Evolutionary conservation across 768 basidiomycete species (phyloP), one percentile per base, ranked within the genome.

Genomic region (Termitomyces sp.): DNA sequence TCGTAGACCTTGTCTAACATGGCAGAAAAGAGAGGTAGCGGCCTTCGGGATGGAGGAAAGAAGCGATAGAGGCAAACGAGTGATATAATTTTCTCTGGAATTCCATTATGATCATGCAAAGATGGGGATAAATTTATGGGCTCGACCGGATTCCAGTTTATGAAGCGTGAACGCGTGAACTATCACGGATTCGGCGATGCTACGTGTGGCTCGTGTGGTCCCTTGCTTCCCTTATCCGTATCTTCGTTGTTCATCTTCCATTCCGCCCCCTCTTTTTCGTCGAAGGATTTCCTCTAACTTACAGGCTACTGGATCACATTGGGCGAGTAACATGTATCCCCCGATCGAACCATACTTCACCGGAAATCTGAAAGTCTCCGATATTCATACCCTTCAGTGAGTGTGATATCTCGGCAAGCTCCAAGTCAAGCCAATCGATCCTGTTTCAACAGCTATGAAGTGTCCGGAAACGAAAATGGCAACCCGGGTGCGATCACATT

Each of bases 391-490:
- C 7, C 81, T 94, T 61, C 85, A 94, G 91, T 92, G 55, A 58
- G 63, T 57, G 16, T 22, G 50, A 45, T 27, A 15, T 6, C 6
- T 42, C 33, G 3, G n/a, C 9, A 13, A n/a, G 15, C 22, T 44
- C 3, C 18, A 15, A 16, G 16, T n/a, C 12, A 42, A 20, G 20
- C 24, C 41, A 33, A 42, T 18, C 15, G 49, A 42, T 20, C 52
- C 42, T 49, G 22, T 30, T 37, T 55, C 36, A 60, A 33, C 63
- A 94, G 93, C 75, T 94, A 90, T 67, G 91, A 93, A 71, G 66
- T 93, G 53, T 84, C 84, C 63, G 93, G 93, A 42, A 93, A 89
- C 66, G 83, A 83, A 63, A 76, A 85, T 44, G 93, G 91, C 22
- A 78, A 75, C 56, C 89, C 93, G 70, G 89, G 92, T 86, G 67